Evolutionary conservation across 768 basidiomycete species (phyloP).

Genomic region (Psilocybe sp.): DNA sequence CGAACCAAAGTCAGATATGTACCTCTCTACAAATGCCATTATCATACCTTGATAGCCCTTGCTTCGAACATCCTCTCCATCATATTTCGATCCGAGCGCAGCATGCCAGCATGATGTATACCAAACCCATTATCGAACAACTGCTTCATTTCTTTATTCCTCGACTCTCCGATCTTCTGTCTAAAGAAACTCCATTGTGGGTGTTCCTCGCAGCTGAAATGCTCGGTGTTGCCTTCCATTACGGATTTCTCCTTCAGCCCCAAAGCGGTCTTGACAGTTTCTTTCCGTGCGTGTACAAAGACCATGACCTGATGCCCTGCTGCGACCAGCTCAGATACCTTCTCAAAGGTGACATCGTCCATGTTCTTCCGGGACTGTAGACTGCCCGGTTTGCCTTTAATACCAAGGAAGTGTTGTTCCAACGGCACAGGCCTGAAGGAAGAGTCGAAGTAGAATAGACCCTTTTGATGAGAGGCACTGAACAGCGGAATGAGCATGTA

Average conservation of each 20-base stretch:
- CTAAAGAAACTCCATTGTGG: constrained; percentile 77
- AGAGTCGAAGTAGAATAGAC: constrained; percentile 96
- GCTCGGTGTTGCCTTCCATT: constrained; percentile 66
- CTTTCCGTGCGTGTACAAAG: constrained; percentile 97
- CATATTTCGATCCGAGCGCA: constrained; percentile 90
- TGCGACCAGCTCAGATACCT: constrained; percentile 84
- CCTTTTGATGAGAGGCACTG: constrained; percentile 82
- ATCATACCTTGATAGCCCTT: constrained; percentile 81
- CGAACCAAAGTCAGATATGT: not conserved
- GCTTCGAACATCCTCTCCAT: constrained; percentile 94
- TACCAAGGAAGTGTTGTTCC: constrained; percentile 95
- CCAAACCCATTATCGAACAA: constrained; percentile 92
- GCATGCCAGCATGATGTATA: constrained; percentile 98
- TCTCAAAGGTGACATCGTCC: constrained; percentile 85
- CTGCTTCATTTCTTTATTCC: constrained; percentile 96
- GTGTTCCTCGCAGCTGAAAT: constrained; percentile 82
- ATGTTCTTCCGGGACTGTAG: constrained; percentile 75
- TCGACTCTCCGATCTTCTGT: constrained; percentile 71
- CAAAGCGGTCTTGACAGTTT: constrained; percentile 91
- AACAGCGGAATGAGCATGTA: not conserved
- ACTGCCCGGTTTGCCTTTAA: constrained; percentile 85
- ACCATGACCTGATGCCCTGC: constrained; percentile 99
- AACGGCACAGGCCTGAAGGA: constrained; percentile 96
- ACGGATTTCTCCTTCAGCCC: constrained; percentile 75
- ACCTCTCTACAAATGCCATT: not conserved